These are phyloP conservation scores for Polymyxa betae DNA, from an alignment of 208 protist species.

Conservation along the genomic window DNA sequence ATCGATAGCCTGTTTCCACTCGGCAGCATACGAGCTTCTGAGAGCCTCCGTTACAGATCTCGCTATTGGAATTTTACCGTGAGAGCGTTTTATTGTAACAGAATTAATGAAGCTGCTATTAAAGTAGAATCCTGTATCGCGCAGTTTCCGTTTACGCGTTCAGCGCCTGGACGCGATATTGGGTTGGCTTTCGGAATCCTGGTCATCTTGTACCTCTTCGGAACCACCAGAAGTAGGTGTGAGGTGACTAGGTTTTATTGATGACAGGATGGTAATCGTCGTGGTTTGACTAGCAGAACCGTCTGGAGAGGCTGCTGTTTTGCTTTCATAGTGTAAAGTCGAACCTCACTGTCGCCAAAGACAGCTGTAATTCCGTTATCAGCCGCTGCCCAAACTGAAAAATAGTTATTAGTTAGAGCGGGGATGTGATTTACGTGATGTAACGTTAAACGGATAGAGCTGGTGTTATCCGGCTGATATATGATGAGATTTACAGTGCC, in stretches of 20 bases:
- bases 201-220: too few relatives aligned
- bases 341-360: background rate
- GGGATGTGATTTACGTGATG: background rate
- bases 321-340: background rate
- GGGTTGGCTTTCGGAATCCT: constrained; percentile 1
- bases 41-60: background rate
- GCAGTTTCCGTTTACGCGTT: too few relatives aligned
- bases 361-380: background rate
- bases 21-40: too few relatives aligned
- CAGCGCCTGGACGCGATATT: background rate
- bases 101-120: background rate
- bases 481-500: background rate
- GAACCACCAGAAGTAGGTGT: too few relatives aligned
- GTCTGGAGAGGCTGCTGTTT: background rate
- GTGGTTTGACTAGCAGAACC: background rate
- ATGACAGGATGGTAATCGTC: background rate
- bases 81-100: too few relatives aligned
- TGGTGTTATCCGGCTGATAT: background rate
- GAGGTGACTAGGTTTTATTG: too few relatives aligned
- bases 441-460: background rate
- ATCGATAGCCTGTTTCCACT: too few relatives aligned
- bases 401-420: background rate
- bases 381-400: background rate
- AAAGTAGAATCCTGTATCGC: background rate
- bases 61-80: too few relatives aligned